phyloP scores from a whole-genome alignment of 2,329 filamentous ascomycete species.

The Alternaria brassicae region DNA sequence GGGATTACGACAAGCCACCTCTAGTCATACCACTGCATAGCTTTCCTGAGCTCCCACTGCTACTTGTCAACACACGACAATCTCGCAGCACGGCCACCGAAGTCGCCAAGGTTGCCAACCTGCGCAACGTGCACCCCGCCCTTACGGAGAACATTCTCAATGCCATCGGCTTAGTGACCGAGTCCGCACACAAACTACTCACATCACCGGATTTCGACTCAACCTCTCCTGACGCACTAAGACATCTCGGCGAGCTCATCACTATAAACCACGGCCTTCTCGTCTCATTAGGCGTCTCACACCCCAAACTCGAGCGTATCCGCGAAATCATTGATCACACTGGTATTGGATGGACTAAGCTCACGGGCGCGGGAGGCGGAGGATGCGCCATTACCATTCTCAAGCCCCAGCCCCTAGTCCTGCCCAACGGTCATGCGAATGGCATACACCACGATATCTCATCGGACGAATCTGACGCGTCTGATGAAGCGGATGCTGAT shows the following conservation, averaged over 20 bases:
- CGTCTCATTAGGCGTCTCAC: constrained; percentile 90
- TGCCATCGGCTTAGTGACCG: constrained; percentile 78
- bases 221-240: constrained; percentile 67
- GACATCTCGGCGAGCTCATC: constrained; percentile 84
- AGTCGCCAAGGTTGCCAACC: constrained; percentile 81
- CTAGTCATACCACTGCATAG: constrained; percentile 77
- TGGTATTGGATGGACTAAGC: constrained; percentile 93
- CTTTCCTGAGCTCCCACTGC: constrained; percentile 89
- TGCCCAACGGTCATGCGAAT: constrained; percentile 56
- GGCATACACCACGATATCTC: constrained; percentile 27
- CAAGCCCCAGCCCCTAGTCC: constrained; percentile 62
- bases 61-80: constrained; percentile 89
- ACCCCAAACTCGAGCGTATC: constrained; percentile 89
- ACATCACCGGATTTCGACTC: constrained; percentile 71
- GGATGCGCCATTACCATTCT: constrained; percentile 94
- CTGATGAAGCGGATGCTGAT: constrained; percentile 36
- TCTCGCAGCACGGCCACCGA: constrained; percentile 84
- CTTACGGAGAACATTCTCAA: constrained; percentile 83
- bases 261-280: constrained; percentile 92
- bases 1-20: constrained; percentile 78
- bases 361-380: constrained; percentile 93
- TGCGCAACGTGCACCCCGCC: constrained; percentile 75
- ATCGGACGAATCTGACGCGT: constrained; percentile 34
- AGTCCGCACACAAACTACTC: constrained; percentile 64
- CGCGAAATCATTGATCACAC: constrained; percentile 84